These are phyloP conservation scores for Fusarium sp. DNA, from an alignment of 2,329 filamentous ascomycete genomes.

Conservation along the genomic window DNA sequence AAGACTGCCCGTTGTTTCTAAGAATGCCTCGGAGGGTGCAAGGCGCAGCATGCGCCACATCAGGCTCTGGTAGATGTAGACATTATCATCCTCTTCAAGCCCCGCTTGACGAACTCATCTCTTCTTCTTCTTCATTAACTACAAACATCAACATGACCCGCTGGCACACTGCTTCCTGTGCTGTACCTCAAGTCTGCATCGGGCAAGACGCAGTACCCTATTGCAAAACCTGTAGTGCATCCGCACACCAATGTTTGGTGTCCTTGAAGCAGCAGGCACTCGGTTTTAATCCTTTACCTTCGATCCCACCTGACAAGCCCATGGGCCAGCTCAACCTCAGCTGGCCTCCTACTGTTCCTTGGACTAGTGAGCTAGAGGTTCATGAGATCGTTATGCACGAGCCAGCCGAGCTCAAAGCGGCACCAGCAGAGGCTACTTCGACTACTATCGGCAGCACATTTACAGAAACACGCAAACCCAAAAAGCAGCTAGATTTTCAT, in stretches of 20 bases:
- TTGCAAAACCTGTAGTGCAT: not conserved
- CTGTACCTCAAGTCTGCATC: not conserved
- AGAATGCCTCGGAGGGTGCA: not conserved
- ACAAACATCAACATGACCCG: not conserved
- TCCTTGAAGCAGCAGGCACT: too few relatives aligned
- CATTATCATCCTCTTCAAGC: not conserved
- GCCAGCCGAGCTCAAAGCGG: not conserved
- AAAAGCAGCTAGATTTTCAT: not conserved
- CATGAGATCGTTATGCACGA: not conserved
- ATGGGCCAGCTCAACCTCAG: not conserved
- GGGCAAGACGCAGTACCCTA: not conserved
- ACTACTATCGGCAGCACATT: too few relatives aligned
- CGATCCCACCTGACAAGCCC: not conserved
- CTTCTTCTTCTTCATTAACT: not conserved
- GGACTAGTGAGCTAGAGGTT: not conserved
- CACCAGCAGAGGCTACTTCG: not conserved
- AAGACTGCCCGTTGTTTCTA: not conserved
- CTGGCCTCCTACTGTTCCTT: constrained; percentile 5
- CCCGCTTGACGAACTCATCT: not conserved
- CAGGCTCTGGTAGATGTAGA: not conserved
- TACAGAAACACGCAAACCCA: not conserved
- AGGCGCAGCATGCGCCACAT: not conserved
- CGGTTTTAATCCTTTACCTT: not conserved
- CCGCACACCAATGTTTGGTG: not conserved
- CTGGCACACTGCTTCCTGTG: not conserved